phyloP scores from a whole-genome alignment of 441 rosid species.

The Pelargonium myrrhifolium region DNA sequence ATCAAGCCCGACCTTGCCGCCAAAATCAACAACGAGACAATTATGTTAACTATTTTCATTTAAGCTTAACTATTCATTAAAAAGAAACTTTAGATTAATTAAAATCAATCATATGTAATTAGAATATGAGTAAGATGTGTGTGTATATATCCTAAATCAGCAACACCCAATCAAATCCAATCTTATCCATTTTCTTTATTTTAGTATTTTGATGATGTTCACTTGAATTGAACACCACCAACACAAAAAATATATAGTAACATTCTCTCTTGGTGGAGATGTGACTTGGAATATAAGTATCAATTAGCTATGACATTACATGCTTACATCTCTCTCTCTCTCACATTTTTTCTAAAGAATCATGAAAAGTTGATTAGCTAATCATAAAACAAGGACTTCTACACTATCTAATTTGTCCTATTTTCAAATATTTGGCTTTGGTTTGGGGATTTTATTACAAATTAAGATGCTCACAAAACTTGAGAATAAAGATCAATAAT shows the following conservation, averaged over 20 bases:
- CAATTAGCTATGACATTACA: constrained; percentile 4
- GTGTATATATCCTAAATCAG: too few species aligned
- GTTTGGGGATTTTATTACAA: neutral
- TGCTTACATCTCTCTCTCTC: neutral
- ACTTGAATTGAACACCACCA: constrained; percentile 2
- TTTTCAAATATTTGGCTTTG: neutral
- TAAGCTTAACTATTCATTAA: too few species aligned
- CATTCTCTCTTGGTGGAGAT: constrained; percentile 8
- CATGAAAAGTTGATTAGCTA: neutral
- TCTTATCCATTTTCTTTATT: neutral
- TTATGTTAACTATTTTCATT: too few species aligned
- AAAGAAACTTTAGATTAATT: too few species aligned
- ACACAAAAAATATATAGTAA: neutral
- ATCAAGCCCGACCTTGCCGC: too few species aligned
- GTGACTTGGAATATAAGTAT: neutral
- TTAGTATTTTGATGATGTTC: neutral
- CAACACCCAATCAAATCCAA: neutral
- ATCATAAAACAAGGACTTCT: neutral
- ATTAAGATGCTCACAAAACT: neutral
- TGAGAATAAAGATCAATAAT: neutral
- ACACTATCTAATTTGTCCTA: neutral
- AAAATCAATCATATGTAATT: too few species aligned
- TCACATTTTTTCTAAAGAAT: neutral
- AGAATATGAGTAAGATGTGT: too few species aligned
- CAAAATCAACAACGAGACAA: too few species aligned